Base-by-base conservation (phyloP, 495 filamentous ascomycete genomes). In the Penicillium ochrochloron region DNA sequence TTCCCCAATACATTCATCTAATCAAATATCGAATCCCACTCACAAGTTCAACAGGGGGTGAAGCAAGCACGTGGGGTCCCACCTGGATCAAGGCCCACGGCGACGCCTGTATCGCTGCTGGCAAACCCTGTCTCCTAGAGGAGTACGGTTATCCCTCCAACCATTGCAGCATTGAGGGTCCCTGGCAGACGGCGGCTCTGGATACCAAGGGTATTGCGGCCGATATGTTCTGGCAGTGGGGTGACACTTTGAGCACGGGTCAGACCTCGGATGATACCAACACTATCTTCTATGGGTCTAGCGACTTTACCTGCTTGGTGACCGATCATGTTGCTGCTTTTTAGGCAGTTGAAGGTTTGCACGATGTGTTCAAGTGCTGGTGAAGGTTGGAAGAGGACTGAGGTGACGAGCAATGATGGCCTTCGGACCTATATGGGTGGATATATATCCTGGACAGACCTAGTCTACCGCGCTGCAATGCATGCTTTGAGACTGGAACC, bases 201-300 rank as follows among this genome's bases (percentile, higher is more conserved):
- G 69, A 80, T 34, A 78, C 82, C 10, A 83, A 83, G 59, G 78
- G 76, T 37, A 51, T 90, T 27, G 82, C 79, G 0, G 85, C 71
- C 3, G 86, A 90, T 72, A 75, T 88, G 70, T 89, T 83, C 73
- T 91, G 88, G 89, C 88, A 91, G 71, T 85, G 81, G 67, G 89
- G 88, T 0, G 85, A 79, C 51, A 78, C 73, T 19, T 67, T 88
- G 17, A 85, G 83, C 57, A 81, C 75, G 21, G 87, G 87, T 2
- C 74, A 80, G 62, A 86, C 87, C 37, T 70, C 85, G 10, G 75
- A 90, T 63, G 88, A 90, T 66, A 86, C 83, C 3, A 86, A 89
- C 60, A 87, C 85, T 2, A 77, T 90, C 39, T 88, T 83, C 64
- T 86, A 87, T 68, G 83, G 83, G 0, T 81, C 77, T 11, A 73